A percentile compares a stretch with the other conserved stretches of the same genome.
These are phyloP conservation scores for Choiromyces venosus DNA, from an alignment of 495 filamentous ascomycete genomes.

Conservation along the genomic window DNA sequence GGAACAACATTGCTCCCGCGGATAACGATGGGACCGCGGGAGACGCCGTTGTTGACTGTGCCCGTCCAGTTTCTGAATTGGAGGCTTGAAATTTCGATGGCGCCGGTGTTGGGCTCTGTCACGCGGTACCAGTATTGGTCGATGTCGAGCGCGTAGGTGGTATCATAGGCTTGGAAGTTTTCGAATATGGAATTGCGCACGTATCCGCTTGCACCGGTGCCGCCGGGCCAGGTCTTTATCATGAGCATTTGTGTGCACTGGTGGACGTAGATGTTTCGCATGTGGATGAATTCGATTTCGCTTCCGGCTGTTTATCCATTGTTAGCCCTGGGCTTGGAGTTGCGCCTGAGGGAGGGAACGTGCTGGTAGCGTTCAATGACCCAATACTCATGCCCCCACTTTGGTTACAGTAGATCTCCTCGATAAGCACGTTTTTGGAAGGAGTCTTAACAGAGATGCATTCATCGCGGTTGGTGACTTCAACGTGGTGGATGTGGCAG, in stretches of 20 bases:
- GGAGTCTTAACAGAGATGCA: conserved; percentile 53
- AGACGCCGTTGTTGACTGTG: conserved; percentile 49
- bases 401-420: conserved; percentile 57
- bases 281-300: conserved; percentile 49
- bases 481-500: conserved; percentile 52
- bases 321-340: neutral
- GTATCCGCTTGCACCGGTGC: conserved; percentile 46
- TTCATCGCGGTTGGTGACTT: conserved; percentile 55
- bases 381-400: conserved; percentile 54
- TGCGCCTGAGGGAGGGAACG: neutral
- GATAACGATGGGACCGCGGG: conserved; percentile 51
- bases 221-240: conserved; percentile 58
- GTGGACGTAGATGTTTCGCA: conserved; percentile 52
- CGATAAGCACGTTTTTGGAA: conserved; percentile 51
- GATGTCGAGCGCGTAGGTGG: conserved; percentile 50
- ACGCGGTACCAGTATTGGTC: conserved; percentile 53
- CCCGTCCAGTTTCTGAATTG: conserved; percentile 57
- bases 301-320: neutral
- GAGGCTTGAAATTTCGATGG: conserved; percentile 51
- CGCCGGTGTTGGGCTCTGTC: conserved; percentile 44
- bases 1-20: conserved; percentile 49
- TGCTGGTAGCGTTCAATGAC: conserved; percentile 44
- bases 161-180: conserved; percentile 54
- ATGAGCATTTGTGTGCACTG: conserved; percentile 58
- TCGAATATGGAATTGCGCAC: conserved; percentile 52